Base-by-base conservation (phyloP, 1,284 basidiomycete species). In the Rhizopogon hawkerae region DNA sequence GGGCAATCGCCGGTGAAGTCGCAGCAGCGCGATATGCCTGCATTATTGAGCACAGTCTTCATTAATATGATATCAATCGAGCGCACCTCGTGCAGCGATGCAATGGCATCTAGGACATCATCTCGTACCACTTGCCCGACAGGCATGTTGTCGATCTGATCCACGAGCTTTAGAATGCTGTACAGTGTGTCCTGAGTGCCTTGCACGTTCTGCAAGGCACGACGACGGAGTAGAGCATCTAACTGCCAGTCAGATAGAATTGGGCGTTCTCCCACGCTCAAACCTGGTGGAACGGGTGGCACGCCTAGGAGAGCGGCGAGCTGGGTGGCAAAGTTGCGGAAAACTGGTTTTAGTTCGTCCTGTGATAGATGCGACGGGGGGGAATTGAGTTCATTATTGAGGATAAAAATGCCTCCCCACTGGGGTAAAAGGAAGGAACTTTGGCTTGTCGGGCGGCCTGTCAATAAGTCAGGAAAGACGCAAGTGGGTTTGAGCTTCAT, bases 391-490 rank as follows among this genome's bases (percentile, higher is more conserved):
- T 70, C 71, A 24, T 79, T 77, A 61, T 96, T 92, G 57, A 83
- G 69, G 46, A 98, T 76, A 48, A 89, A 78, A 42, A 98, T 88
- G 11, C 92, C 87, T 36, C 96, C 95, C 85, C 92, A 96, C 67
- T 98, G 95, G 0, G 96, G 95, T 1, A 96, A 75, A 21, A 97
- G 76, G 74, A 98, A 98, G 7, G 87, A 80, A 46, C 71, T 77
- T 2, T 78, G 81, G 21, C 64, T 62, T 14, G 74, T 75, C 1
- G 68, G 67, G 7, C 54, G 59, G 33, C 69, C 78, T 81, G 58
- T 51, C 49, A 46, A 31, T 31, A 46, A 14, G 55, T 38, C 29
- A 47, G 47, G 49, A 50, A 48, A 34, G 6, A 36, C 6, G 47
- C 52, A 56, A n/a, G 24, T 26, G 18, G 26, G 26, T 14, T 24